Evolutionary conservation across 768 basidiomycete genomes (phyloP), one percentile per base, ranked within the genome.

Genomic region (Hypholoma sublateritium): DNA sequence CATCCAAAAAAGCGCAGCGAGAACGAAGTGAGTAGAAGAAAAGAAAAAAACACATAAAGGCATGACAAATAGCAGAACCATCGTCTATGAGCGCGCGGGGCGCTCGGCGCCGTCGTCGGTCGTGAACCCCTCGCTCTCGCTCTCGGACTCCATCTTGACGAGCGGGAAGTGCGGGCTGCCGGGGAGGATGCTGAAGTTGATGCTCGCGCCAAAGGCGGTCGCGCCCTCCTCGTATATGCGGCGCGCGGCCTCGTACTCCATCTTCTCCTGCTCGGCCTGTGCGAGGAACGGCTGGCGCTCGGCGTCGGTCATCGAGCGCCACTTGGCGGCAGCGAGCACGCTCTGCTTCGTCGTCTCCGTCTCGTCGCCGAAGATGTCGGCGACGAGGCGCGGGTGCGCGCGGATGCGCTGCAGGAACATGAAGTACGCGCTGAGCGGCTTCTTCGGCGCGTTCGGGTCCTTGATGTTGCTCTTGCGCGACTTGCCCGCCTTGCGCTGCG

Each of bases 401-500:
- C 95, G 81, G 63, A 97, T 97, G 44, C 88, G 85, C 70, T 95
- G 93, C 61, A 96, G 71, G 77, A 95, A 97, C 87, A 95, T 91
- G 62, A 97, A 96, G 67, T 96, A 97, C 0, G 95, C 93, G 68
- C 86, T 89, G 43, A 96, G 83, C 5, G 95, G 95, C 68, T 96
- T 96, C 85, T 94, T 95, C 3, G 95, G 95, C 7, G 93, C 95
- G 67, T 97, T 96, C 34, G 94, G 94, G 69, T 97, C 94, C 76
- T 95, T 96, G 74, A 97, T 90, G 70, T 97, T 97, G 62, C 89
- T 89, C 81, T 89, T 92, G 60, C 93, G 82, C 37, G 91, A 94
- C 72, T 93, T 94, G 60, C 95, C 95, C 14, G 91, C 89, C 73
- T 93, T 93, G 58, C 95, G 87, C 73, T 96, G 94, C 28, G 93